Evolutionary conservation across 805 yeast species (phyloP).

Genomic region (Zygoascus flipseniorum): DNA sequence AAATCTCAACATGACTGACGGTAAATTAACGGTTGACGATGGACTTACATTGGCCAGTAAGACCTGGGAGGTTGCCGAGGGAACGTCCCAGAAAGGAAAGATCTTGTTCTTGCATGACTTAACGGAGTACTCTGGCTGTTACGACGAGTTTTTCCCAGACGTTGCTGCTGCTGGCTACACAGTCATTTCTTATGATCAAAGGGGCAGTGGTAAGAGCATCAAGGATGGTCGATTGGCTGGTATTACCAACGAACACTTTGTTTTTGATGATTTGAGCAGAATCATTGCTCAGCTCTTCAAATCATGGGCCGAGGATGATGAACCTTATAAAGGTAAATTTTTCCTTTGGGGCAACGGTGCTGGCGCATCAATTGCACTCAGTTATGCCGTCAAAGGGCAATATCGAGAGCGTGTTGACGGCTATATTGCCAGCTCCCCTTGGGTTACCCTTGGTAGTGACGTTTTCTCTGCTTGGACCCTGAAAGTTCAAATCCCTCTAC

Average conservation of each 20-base stretch:
- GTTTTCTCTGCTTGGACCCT: background rate
- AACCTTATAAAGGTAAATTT: conserved; percentile 19
- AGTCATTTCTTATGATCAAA: conserved; percentile 31
- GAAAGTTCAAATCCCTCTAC: conserved; percentile 21
- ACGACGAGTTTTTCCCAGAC: conserved; percentile 24
- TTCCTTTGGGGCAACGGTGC: conserved; percentile 31
- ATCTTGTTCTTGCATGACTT: conserved; percentile 32
- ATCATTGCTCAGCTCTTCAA: conserved; percentile 16
- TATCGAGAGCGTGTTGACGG: conserved; percentile 26
- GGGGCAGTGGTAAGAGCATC: conserved; percentile 33
- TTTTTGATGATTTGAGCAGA: conserved; percentile 27
- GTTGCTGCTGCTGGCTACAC: conserved; percentile 28
- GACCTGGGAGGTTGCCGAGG: conserved; percentile 17
- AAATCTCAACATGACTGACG: background rate
- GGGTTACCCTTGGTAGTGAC: conserved; percentile 13
- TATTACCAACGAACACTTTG: conserved; percentile 25
- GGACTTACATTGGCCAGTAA: conserved; percentile 10
- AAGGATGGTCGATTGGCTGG: conserved; percentile 23
- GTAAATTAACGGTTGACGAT: conserved; percentile 2
- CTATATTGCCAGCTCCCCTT: conserved; percentile 28
- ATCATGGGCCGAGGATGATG: conserved; percentile 1
- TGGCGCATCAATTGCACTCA: conserved; percentile 33
- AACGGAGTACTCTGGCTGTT: conserved; percentile 26
- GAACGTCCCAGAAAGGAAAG: conserved; percentile 18
- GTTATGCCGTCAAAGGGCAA: conserved; percentile 29